These are phyloP conservation scores for Emmonsiellopsis sp. DNA, from an alignment of 2,329 filamentous ascomycete species.

Conservation along the genomic window DNA sequence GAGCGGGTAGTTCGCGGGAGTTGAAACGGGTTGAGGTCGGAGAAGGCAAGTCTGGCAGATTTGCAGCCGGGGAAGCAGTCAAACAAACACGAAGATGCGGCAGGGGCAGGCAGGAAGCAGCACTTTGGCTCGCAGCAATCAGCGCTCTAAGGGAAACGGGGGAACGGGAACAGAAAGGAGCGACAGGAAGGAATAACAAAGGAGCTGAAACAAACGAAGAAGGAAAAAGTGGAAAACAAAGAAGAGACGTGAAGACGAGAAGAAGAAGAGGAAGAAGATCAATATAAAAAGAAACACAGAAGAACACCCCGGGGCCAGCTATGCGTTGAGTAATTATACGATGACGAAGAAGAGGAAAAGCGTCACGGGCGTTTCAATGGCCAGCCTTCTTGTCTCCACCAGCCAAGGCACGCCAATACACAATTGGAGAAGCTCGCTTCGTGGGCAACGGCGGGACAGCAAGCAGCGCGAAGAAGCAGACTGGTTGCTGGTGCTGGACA, in stretches of 20 bases:
- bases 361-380: no score
- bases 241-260: slow-evolving; percentile 5
- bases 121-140: neutral
- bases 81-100: neutral
- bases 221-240: neutral
- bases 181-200: slow-evolving; percentile 3
- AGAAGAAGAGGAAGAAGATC: no score
- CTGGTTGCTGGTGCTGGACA: neutral
- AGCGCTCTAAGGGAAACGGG: neutral
- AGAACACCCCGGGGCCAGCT: neutral
- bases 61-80: no score
- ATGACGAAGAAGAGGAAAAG: no score
- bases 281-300: neutral
- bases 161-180: slow-evolving; percentile 5
- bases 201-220: slow-evolving; percentile 2
- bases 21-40: no score
- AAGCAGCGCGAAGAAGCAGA: neutral
- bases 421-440: neutral
- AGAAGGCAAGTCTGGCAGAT: no score
- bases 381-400: neutral
- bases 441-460: neutral
- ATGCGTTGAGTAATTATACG: no score
- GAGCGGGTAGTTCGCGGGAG: no score
- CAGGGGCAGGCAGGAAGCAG: neutral
- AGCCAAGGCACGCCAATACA: neutral